Conservation (phyloP, 164 flowering plant genomes). For the Vitis rotundifolia region DNA sequence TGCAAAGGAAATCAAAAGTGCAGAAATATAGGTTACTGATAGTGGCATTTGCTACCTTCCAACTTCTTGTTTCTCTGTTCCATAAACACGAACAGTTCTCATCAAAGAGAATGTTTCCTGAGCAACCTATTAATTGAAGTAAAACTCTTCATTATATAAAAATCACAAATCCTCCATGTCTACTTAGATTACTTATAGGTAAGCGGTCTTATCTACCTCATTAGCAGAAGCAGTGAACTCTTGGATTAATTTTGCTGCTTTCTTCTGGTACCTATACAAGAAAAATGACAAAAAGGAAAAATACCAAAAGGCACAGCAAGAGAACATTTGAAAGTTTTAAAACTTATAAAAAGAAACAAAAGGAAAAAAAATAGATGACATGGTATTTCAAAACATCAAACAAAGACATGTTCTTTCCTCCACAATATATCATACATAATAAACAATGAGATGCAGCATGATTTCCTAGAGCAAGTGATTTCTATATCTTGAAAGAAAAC, state of each 20-base stretch:
- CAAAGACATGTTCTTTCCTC: too few relatives aligned
- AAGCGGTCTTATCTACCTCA: slow-evolving; percentile 48
- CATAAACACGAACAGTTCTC: slow-evolving; percentile 94
- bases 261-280: slow-evolving; percentile 82
- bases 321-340: background rate
- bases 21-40: background rate
- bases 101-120: slow-evolving; percentile 91
- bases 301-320: background rate
- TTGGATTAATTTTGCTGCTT: slow-evolving; percentile 77
- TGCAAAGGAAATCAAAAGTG: background rate
- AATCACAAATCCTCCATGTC: background rate
- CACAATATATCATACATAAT: too few relatives aligned
- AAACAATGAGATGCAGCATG: too few relatives aligned
- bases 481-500: too few relatives aligned
- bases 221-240: slow-evolving; percentile 86
- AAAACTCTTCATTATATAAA: slow-evolving; percentile 4
- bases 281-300: background rate
- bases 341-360: too few relatives aligned
- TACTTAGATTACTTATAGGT: background rate
- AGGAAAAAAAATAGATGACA: too few relatives aligned
- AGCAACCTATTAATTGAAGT: slow-evolving; percentile 59
- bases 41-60: slow-evolving; percentile 49
- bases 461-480: too few relatives aligned
- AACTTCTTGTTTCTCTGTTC: slow-evolving; percentile 80
- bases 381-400: too few relatives aligned